Base-by-base conservation (phyloP, 1,139 yeast species). In the Pichia sp. region DNA sequence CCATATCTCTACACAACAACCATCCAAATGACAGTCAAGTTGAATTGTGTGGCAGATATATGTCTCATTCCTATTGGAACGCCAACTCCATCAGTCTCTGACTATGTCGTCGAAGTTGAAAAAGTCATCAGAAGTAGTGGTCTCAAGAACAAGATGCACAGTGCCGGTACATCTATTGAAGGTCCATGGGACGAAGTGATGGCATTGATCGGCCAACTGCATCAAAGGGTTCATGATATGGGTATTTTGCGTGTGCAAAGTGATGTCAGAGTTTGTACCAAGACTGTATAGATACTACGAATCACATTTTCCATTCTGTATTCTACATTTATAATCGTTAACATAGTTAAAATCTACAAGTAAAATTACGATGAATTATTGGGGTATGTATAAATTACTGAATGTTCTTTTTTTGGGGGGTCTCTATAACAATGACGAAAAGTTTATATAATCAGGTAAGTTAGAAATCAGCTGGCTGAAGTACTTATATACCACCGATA, bases 181-280 rank as follows among this genome's bases (percentile, higher is more conserved):
- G 96, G 96, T 0, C 90, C 90, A n/a, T 89, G 96, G 96, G 80
- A 81, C 59, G 87, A 85, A 47, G 96, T 89, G 2, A 85, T 83
- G 79, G 78, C 73, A 28, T 68, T 86, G 47, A 84, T 89, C 58
- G 96, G 96, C n/a, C 76, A 79, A 56, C 70, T 88, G 58, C 96
- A 89, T 59, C 82, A 83, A 58, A 69, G 71, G 43, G 76, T 87
- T 42, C 96, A 89, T 60, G 69, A 69, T 20, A 67, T 72, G 57
- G 96, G 94, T 2, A 79, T 85, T 15, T 75, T 83, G 14, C 73
- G 96, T 60, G 81, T 88, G 46, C 96, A 89, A 62, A 81, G 89
- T 54, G 96, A 88, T 57, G 85, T 89, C 51, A 72, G 96, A 61
- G 83, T 88, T 24, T 96, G 96, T 9, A 85, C 96, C 2, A 57